These are phyloP conservation scores for Nitzschia inconspicua DNA, from an alignment of 108 stramenopile species.

Conservation along the genomic window DNA sequence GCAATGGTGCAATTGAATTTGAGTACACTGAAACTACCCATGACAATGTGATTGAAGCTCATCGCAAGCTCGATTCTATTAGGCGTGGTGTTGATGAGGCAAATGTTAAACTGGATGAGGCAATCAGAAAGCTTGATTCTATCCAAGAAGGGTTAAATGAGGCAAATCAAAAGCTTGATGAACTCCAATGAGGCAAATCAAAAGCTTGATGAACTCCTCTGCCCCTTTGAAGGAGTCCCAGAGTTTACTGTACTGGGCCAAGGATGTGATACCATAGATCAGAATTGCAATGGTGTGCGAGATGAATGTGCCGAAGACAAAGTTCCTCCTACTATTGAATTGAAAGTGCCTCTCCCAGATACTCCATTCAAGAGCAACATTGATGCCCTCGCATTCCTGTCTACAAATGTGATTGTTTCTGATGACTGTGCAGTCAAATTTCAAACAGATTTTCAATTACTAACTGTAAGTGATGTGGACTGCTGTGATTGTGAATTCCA, in stretches of 20 bases:
- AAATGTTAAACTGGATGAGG: not conserved
- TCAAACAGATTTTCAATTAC: not conserved
- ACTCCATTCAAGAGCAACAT: not conserved
- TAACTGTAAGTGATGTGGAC: not conserved
- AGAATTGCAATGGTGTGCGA: not conserved
- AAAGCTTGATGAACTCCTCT: not conserved
- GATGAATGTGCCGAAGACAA: not conserved
- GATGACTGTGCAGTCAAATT: not conserved
- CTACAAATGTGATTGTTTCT: not conserved
- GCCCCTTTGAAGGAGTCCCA: not conserved
- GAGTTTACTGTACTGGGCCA: not conserved
- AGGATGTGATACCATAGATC: not conserved
- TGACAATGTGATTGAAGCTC: no score
- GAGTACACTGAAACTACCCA: no score
- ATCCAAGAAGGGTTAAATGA: not conserved
- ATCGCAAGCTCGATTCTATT: not conserved
- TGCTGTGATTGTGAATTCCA: not conserved
- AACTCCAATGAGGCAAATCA: not conserved
- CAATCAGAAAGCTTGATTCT: not conserved
- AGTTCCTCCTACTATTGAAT: not conserved
- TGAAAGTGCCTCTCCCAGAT: not conserved
- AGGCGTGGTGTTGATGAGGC: not conserved
- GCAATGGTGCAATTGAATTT: no score
- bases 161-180: not conserved
- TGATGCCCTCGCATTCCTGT: not conserved